Percentiles rank a stretch among this genome's conserved stretches.
These are phyloP conservation scores for Diaporthe ilicicola DNA, from an alignment of 2,329 filamentous ascomycete species.

Conservation along the genomic window DNA sequence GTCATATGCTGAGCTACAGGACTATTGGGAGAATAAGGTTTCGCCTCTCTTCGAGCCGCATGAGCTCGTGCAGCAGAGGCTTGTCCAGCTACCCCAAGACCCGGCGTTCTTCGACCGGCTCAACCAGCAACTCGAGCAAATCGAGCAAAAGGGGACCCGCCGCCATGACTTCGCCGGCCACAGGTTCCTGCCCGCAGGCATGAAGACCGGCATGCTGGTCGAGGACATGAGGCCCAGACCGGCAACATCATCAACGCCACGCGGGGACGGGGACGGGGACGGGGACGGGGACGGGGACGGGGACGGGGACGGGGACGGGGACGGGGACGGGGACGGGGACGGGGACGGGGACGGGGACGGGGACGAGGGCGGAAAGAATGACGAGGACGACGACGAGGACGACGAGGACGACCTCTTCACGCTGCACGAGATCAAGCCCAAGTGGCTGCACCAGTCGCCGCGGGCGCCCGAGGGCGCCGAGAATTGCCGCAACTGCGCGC, in stretches of 20 bases:
- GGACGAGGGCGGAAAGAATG: no score
- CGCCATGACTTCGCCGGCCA: conserved; percentile 58
- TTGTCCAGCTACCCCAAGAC: conserved; percentile 55
- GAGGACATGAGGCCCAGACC: conserved; percentile 70
- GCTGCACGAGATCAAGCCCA: conserved; percentile 81
- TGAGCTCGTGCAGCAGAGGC: conserved; percentile 63
- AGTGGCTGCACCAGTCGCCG: conserved; percentile 82
- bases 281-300: background rate
- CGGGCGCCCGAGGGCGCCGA: conserved; percentile 69
- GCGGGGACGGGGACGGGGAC: background rate
- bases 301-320: background rate
- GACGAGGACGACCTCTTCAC: background rate
- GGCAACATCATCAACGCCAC: background rate
- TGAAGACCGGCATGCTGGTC: conserved; percentile 74
- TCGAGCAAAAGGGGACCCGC: conserved; percentile 48
- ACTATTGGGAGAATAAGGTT: conserved; percentile 61
- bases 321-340: background rate
- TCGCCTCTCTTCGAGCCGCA: conserved; percentile 62
- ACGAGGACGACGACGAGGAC: background rate
- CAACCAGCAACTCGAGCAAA: conserved; percentile 60
- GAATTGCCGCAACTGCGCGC: conserved; percentile 80
- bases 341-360: background rate
- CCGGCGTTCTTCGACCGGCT: conserved; percentile 53
- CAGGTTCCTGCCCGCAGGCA: conserved; percentile 53
- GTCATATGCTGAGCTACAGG: conserved; percentile 51